Evolutionary conservation across 2,329 filamentous ascomycete genomes (phyloP).

Genomic region (Sporothrix curviconia): DNA sequence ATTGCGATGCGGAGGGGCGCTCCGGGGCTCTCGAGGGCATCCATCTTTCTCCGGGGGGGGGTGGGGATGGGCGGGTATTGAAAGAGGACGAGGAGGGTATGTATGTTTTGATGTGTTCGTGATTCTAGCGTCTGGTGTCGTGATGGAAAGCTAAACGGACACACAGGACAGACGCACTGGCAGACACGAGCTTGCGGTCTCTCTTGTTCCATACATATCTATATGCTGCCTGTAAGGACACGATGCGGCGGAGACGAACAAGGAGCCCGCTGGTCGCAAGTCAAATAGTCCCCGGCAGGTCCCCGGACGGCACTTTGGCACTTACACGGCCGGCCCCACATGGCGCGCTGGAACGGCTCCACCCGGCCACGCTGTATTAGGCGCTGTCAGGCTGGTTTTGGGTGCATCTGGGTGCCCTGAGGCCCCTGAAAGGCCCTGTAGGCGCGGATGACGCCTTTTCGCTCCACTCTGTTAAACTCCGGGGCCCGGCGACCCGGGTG

Average conservation of each 20-base stretch:
- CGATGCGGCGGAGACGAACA: not conserved
- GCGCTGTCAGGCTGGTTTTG: too few relatives aligned
- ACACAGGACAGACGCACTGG: not conserved
- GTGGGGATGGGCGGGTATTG: too few relatives aligned
- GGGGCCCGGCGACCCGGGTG: not conserved
- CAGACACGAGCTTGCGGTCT: not conserved
- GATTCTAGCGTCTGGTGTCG: not conserved
- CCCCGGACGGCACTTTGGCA: not conserved
- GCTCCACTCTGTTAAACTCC: not conserved
- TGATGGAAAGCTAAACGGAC: not conserved
- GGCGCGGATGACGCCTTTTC: not conserved
- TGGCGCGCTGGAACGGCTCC: not conserved
- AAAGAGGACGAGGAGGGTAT: too few relatives aligned
- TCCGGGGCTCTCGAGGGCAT: too few relatives aligned
- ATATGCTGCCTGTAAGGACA: not conserved
- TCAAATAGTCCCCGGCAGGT: not conserved
- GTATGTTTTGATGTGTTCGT: not conserved
- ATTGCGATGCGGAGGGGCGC: not conserved
- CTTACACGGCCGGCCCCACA: not conserved
- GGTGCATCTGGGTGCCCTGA: too few relatives aligned
- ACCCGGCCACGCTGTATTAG: too few relatives aligned
- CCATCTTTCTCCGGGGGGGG: too few relatives aligned
- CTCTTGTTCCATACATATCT: not conserved
- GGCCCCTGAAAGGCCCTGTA: too few relatives aligned
- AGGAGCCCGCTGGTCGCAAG: not conserved